These are phyloP conservation scores for Metschnikowia proteae DNA, from an alignment of 805 yeast species.

Conservation along the genomic window DNA sequence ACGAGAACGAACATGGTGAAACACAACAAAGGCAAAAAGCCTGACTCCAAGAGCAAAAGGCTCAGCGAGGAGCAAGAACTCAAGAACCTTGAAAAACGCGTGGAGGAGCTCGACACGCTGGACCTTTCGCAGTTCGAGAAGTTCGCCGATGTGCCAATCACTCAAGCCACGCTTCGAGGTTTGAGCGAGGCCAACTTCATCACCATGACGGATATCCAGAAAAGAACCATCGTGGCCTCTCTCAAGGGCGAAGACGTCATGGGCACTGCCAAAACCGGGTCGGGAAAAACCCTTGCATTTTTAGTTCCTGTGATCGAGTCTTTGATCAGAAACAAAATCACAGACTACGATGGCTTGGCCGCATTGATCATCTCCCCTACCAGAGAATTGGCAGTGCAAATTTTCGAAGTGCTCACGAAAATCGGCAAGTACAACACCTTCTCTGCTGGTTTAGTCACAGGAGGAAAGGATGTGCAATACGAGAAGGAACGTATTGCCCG, in stretches of 20 bases:
- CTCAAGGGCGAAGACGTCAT: slow-evolving; percentile 75
- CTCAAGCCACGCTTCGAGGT: slow-evolving; percentile 63
- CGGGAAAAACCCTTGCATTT: slow-evolving; percentile 88
- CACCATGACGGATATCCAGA: slow-evolving; percentile 82
- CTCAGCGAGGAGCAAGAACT: slow-evolving; percentile 34
- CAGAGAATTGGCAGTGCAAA: slow-evolving; percentile 86
- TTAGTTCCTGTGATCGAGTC: slow-evolving; percentile 75
- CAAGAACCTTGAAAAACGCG: slow-evolving; percentile 44
- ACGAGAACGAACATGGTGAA: slow-evolving; percentile 11
- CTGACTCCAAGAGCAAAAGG: slow-evolving; percentile 21
- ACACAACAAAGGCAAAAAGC: slow-evolving; percentile 16
- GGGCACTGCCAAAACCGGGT: slow-evolving; percentile 87
- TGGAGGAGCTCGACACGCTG: slow-evolving; percentile 49
- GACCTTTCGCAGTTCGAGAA: slow-evolving; percentile 16
- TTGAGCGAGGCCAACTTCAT: slow-evolving; percentile 74
- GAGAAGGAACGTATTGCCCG: slow-evolving; percentile 77
- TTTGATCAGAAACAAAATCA: slow-evolving; percentile 66
- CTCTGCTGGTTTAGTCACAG: slow-evolving; percentile 89
- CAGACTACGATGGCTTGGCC: slow-evolving; percentile 82
- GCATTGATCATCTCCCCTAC: slow-evolving; percentile 90
- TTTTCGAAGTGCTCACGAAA: slow-evolving; percentile 79
- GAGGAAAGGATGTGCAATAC: slow-evolving; percentile 82
- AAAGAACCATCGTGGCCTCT: slow-evolving; percentile 68
- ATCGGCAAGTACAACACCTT: slow-evolving; percentile 72
- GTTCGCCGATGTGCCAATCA: slow-evolving; percentile 77